These are phyloP conservation scores for Leersia perrieri DNA, from an alignment of 176 grass and related monocot species.

Conservation along the genomic window DNA sequence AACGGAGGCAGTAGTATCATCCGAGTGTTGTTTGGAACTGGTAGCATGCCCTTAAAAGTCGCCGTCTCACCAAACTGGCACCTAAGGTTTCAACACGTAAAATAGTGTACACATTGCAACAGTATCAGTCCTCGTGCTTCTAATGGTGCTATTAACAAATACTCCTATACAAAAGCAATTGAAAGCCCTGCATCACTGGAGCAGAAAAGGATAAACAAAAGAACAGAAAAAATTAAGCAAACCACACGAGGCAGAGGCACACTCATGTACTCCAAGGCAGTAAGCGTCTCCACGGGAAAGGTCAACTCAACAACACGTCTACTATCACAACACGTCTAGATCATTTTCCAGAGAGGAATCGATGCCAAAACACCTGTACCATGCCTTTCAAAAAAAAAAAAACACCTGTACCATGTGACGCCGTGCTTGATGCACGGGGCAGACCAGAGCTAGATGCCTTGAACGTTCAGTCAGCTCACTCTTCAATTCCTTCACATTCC, in stretches of 20 bases:
- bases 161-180: too few species aligned
- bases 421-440: neutral
- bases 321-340: neutral
- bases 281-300: neutral
- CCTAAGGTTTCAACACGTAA: too few species aligned
- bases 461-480: neutral
- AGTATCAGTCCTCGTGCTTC: too few species aligned
- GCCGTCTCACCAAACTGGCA: too few species aligned
- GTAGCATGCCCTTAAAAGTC: too few species aligned
- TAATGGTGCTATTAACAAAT: too few species aligned
- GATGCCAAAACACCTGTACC: neutral
- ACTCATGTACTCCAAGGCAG: too few species aligned
- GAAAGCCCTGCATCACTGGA: too few species aligned
- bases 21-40: too few species aligned
- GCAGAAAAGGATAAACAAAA: neutral
- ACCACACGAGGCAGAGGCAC: neutral
- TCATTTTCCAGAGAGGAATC: neutral
- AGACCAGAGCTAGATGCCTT: neutral
- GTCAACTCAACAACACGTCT: neutral
- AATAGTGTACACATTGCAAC: too few species aligned
- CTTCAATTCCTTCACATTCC: neutral
- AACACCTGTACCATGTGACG: constrained; percentile 6
- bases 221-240: neutral
- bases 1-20: too few species aligned
- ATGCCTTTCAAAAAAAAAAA: too few species aligned